These are phyloP conservation scores for Vararia minispora DNA, from an alignment of 768 basidiomycete genomes.

Conservation along the genomic window DNA sequence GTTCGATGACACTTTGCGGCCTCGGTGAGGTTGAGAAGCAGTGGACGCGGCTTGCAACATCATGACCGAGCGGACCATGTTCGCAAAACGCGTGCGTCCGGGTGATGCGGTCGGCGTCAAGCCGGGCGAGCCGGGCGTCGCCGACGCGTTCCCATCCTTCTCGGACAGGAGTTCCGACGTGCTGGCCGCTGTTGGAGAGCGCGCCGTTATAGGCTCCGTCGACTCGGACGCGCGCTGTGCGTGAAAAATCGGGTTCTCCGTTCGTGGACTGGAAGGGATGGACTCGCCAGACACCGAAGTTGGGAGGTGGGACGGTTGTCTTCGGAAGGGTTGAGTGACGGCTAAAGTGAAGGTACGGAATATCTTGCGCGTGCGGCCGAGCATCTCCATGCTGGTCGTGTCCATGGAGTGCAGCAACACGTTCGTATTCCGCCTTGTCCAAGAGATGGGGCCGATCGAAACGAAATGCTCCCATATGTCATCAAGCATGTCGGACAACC, in stretches of 20 bases:
- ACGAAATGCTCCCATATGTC: constrained; percentile 27
- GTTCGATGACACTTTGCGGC: constrained; percentile 20
- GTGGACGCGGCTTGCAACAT: constrained; percentile 27
- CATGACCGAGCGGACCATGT: constrained; percentile 35
- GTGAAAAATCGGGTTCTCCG: no score
- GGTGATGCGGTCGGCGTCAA: constrained; percentile 4
- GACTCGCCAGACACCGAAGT: no score
- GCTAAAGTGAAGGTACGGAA: constrained; percentile 5
- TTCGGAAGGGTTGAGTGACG: constrained; percentile 6
- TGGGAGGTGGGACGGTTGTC: not conserved
- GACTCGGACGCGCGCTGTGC: constrained; percentile 11
- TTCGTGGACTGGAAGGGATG: no score
- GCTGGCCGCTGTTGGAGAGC: constrained; percentile 11
- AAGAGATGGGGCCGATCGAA: constrained; percentile 7
- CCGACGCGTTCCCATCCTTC: constrained; percentile 1
- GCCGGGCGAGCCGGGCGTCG: constrained; percentile 13
- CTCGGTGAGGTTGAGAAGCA: constrained; percentile 15
- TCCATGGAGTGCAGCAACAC: constrained; percentile 1
- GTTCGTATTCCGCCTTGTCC: constrained; percentile 3
- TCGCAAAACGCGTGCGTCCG: constrained; percentile 27
- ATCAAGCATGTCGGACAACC: constrained; percentile 49
- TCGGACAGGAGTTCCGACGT: constrained; percentile 14
- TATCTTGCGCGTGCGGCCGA: constrained; percentile 3
- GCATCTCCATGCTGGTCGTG: not conserved
- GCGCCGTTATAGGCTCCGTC: constrained; percentile 12